Conservation (phyloP, 176 grass and related monocot genomes). For the Microstegium vimineum region DNA sequence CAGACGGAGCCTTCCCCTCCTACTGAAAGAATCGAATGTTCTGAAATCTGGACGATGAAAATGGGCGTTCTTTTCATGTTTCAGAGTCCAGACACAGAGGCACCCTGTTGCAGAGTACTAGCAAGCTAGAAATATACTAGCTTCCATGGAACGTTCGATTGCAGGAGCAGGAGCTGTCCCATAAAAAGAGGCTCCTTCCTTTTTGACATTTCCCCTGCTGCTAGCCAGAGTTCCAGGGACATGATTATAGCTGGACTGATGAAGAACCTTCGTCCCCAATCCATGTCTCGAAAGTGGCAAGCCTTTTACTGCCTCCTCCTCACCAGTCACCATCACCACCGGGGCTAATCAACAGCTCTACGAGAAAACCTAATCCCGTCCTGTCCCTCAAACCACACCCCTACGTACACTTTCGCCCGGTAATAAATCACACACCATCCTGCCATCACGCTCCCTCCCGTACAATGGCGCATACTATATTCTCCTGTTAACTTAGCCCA, state of each 20-base stretch:
- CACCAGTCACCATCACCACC: conserved; percentile 12
- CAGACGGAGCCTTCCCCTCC: neutral
- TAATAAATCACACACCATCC: conserved; percentile 25
- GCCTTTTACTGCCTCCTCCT: conserved; percentile 27
- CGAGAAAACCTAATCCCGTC: neutral
- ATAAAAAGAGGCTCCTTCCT: neutral
- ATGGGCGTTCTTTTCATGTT: neutral
- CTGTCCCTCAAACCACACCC: conserved; percentile 14
- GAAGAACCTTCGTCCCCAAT: conserved; percentile 48
- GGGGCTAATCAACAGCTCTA: conserved; percentile 34
- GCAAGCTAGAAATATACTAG: neutral
- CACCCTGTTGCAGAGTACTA: neutral
- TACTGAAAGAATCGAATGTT: neutral
- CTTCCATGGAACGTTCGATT: conserved; percentile 17
- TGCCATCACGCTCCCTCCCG: neutral
- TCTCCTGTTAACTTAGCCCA: conserved; percentile 7
- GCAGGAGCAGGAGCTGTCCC: neutral
- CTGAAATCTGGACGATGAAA: neutral
- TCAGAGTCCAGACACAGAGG: neutral
- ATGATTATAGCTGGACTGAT: conserved; percentile 20
- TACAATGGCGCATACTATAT: conserved; percentile 9
- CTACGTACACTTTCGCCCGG: conserved; percentile 18
- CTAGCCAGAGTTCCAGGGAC: neutral
- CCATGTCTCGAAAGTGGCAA: conserved; percentile 31
- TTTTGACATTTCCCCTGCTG: conserved; percentile 5